Base-by-base conservation (phyloP, 2,329 filamentous ascomycete species). In the Pseudogymnoascus sp. region DNA sequence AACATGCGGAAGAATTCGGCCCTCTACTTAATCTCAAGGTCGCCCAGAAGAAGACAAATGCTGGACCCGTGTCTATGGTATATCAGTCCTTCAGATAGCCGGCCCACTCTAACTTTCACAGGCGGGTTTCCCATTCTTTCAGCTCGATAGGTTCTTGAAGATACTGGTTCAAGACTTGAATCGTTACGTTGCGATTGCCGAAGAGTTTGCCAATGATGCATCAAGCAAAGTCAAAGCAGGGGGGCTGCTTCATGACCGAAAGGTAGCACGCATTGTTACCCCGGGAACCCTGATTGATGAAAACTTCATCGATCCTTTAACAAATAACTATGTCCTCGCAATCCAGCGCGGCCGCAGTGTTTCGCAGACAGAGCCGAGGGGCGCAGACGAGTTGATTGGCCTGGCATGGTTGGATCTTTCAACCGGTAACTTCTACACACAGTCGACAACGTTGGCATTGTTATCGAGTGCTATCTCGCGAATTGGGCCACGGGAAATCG, bases 261-360 rank as follows among this genome's bases (percentile, higher is more conserved):
- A 82, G 69, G 92, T 99, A 13, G 85, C 90, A 16, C 87, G 95
- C 64, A 88, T 99, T 69, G 86, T 99, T 72, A 98, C 95, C 0
- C 92, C 95, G 1, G 95, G 95, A 19, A 99, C 95, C 1, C 80
- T 99, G 63, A 96, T 99, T 69, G 95, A 99, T 75, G 95, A 99
- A 77, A 93, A 92, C 71, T 99, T 98, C 75, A 92, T 99, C 81
- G 91, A 98, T 73, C 91, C 92, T 1, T 93, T 90, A 73, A 87
- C 90, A 71, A 97, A 95, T 76, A 98, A 97, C 74, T 99, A 93
- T 75, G 82, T 98, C 36, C 84, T 98, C 74, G 88, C 90, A 39
- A 83, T 98, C 60, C 85, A 96, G 72, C 74, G 89, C 28, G 76
- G 81, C 65, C 65, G 71, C 4, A 57, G 70, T 31, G 63, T 51